Evolutionary conservation across 2,329 filamentous ascomycete species (phyloP), one percentile per base, ranked within the genome.

Genomic region (Phoma sp.): DNA sequence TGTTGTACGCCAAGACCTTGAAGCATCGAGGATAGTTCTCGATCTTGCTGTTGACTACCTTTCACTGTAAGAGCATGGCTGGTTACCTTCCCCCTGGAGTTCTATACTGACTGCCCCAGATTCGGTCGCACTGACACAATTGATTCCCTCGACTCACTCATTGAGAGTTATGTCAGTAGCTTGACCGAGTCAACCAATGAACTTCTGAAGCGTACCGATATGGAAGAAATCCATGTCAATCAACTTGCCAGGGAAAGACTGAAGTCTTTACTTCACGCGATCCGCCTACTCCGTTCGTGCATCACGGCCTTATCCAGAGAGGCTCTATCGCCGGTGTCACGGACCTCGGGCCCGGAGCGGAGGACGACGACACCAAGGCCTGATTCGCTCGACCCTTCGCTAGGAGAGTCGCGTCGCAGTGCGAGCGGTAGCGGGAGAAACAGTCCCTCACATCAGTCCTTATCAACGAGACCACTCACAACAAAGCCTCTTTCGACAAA

Each of bases 21-120:
- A 69, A 37, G 64, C 61, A 1, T 59, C 69, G 13, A 64, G 64
- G 33, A 63, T 65, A 5, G 61, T 68, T 7, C 51, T 73, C 9
- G 69, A 73, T 35, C 55, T 73, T 27, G 55, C 66, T 39, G 49
- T 73, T 11, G 69, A 73, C 48, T 65, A 69, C 29, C 55, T 70
- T 10, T 62, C 65, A 4, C 36, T 70, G 69, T 73, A 51, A 60
- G 70, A 47, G 8, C 3, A 13, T 41, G 41, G 36, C 41, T 42
- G 41, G 50, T 30, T 29, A 6, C 9, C 9, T 1, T 8, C 37
- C 18, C 1, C 14, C n/a, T 18, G 18, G 0, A 7, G 14, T 7
- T 25, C 5, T 4, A 41, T 40, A 41, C 55, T 61, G 11, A 58
- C 18, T 13, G 33, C 42, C 13, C 8, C 36, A 68, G 64, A 22